Percentiles rank a stretch among this genome's conserved stretches.
These are phyloP conservation scores for Trichoderma afroharzianum DNA, from an alignment of 2,329 filamentous ascomycete genomes.

Conservation along the genomic window DNA sequence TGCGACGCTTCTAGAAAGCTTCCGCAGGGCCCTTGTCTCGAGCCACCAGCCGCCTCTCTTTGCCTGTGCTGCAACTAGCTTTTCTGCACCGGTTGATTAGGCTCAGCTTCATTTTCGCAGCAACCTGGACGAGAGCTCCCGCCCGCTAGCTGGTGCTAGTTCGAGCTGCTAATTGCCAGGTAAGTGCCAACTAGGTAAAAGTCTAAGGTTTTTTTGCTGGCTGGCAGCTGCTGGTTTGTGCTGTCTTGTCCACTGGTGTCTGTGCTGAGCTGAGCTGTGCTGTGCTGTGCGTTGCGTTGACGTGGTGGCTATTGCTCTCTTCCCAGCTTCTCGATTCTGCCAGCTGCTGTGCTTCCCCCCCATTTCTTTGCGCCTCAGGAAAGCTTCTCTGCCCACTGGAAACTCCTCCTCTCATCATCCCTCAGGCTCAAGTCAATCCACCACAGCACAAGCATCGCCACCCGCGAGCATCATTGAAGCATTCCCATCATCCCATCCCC, in stretches of 20 bases:
- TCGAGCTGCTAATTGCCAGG: neutral
- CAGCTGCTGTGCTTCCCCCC: neutral
- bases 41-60: neutral
- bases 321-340: neutral
- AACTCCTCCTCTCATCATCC: neutral
- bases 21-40: slow-evolving; percentile 11
- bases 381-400: neutral
- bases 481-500: neutral
- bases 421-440: neutral
- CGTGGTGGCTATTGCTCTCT: neutral
- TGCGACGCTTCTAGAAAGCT: slow-evolving; percentile 24
- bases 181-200: neutral
- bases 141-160: neutral
- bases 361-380: neutral
- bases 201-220: neutral
- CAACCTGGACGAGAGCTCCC: neutral
- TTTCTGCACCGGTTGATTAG: neutral
- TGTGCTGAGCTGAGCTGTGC: neutral
- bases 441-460: neutral
- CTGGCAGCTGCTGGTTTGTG: neutral
- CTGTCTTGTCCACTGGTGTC: neutral
- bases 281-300: neutral
- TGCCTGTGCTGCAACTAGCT: no score
- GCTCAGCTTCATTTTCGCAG: neutral
- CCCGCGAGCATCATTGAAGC: slow-evolving; percentile 13